phyloP scores from a whole-genome alignment of 257 asterid species.

The Solanum sejunctum region DNA sequence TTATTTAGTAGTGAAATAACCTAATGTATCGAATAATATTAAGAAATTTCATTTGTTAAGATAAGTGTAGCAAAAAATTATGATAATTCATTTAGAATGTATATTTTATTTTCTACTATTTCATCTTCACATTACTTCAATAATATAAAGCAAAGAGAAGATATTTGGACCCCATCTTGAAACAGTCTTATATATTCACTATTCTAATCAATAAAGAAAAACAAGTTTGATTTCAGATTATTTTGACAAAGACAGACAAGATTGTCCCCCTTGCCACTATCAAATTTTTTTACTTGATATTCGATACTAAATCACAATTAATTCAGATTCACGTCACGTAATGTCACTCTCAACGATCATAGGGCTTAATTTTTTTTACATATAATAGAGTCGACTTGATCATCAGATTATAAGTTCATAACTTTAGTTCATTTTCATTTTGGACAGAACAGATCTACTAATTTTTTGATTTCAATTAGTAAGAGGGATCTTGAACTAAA shows the following conservation, averaged over 20 bases:
- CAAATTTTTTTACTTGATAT: neutral
- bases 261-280: neutral
- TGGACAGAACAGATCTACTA: too few relatives aligned
- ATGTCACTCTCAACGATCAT: too few relatives aligned
- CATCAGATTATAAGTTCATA: too few relatives aligned
- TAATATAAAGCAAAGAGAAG: neutral
- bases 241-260: neutral
- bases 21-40: too few relatives aligned
- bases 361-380: too few relatives aligned
- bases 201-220: neutral
- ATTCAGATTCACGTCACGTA: too few relatives aligned
- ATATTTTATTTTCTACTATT: neutral
- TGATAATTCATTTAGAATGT: neutral
- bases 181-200: neutral
- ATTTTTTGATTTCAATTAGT: too few relatives aligned
- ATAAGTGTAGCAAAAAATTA: neutral
- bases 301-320: neutral
- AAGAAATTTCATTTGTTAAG: neutral
- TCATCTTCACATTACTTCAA: neutral
- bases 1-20: neutral
- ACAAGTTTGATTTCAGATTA: neutral
- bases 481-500: too few relatives aligned
- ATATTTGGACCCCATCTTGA: neutral
- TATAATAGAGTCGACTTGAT: too few relatives aligned
- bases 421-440: too few relatives aligned